A percentile compares a stretch with the other conserved stretches of the same genome.
Evolutionary conservation across 2,329 filamentous ascomycete species (phyloP).

Genomic region (Ampelomyces quisqualis): DNA sequence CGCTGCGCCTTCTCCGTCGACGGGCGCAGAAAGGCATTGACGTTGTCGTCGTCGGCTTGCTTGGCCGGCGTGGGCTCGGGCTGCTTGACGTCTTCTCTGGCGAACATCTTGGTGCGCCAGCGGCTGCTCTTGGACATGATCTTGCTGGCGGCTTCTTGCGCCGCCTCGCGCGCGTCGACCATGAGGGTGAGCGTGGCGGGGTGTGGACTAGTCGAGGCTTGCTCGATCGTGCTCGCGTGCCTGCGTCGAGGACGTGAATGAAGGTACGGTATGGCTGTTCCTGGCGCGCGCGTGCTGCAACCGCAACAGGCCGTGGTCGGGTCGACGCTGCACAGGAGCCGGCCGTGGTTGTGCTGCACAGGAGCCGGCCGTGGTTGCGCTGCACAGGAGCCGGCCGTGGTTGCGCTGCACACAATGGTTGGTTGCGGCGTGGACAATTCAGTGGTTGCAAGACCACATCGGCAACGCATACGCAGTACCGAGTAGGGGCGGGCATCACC

Average conservation of each 20-base stretch:
- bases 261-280: no score
- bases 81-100: constrained; percentile 42
- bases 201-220: not conserved
- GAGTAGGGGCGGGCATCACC: no score
- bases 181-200: constrained; percentile 19
- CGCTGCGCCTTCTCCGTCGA: constrained; percentile 49
- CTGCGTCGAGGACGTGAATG: not conserved
- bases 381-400: no score
- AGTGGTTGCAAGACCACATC: no score
- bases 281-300: no score
- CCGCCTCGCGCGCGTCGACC: constrained; percentile 34
- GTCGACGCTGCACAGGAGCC: no score
- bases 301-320: no score
- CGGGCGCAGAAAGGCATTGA: constrained; percentile 60
- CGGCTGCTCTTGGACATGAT: constrained; percentile 45
- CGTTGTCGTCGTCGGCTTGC: constrained; percentile 47
- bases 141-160: constrained; percentile 32
- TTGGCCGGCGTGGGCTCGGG: constrained; percentile 26
- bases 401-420: no score
- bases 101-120: constrained; percentile 56
- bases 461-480: no score
- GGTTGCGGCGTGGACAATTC: no score
- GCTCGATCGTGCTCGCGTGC: not conserved
- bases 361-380: no score
- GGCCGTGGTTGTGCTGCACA: no score